A percentile compares a stretch with the other conserved stretches of the same genome.
phyloP scores from a whole-genome alignment of 805 yeast species.

The Starmerella tilneyi region DNA sequence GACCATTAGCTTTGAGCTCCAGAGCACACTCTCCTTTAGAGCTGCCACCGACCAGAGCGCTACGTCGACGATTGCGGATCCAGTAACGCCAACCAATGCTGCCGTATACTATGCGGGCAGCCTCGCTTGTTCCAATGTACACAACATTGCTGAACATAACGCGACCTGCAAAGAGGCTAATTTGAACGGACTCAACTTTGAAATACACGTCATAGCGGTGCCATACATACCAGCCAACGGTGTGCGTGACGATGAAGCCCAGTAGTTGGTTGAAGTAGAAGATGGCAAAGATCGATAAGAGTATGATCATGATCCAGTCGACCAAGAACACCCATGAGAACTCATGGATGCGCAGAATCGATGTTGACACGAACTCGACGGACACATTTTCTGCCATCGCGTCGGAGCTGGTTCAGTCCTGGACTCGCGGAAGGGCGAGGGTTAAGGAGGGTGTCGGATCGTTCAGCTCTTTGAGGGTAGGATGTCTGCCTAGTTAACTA shows the following conservation, averaged over 20 bases:
- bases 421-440: background rate
- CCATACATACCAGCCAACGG: slow-evolving; percentile 54
- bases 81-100: slow-evolving; percentile 87
- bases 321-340: slow-evolving; percentile 67
- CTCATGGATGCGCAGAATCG: slow-evolving; percentile 27
- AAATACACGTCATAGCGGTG: slow-evolving; percentile 46
- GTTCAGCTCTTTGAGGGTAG: too few relatives aligned
- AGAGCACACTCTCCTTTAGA: slow-evolving; percentile 17
- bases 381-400: slow-evolving; percentile 15
- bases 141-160: slow-evolving; percentile 66
- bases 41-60: slow-evolving; percentile 1
- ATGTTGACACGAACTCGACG: slow-evolving; percentile 22
- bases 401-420: background rate
- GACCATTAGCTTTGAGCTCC: slow-evolving; percentile 54
- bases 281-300: slow-evolving; percentile 51
- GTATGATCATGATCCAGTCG: slow-evolving; percentile 65
- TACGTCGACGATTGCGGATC: slow-evolving; percentile 40
- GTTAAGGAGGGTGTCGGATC: background rate
- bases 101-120: slow-evolving; percentile 60
- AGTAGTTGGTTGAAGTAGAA: slow-evolving; percentile 68
- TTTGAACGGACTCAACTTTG: slow-evolving; percentile 59
- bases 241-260: slow-evolving; percentile 48
- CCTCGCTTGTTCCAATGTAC: slow-evolving; percentile 60
- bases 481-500: too few relatives aligned
- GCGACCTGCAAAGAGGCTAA: slow-evolving; percentile 77